Evolutionary conservation across 2,329 filamentous ascomycete species (phyloP).

Genomic region (Cladobotryum protrusum): DNA sequence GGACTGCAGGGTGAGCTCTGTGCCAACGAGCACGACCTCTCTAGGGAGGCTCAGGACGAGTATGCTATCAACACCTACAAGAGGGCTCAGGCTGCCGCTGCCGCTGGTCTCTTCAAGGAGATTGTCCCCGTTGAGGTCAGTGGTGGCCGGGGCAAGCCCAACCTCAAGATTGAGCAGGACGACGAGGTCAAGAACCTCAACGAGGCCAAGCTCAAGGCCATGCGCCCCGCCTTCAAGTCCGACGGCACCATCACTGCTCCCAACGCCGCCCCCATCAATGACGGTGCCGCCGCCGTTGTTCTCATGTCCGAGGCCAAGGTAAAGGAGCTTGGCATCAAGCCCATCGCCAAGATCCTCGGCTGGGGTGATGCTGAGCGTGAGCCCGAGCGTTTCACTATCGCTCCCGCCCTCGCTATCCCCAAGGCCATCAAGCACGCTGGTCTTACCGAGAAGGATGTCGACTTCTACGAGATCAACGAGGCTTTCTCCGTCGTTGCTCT

Average conservation of each 20-base stretch:
- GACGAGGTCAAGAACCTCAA: constrained; percentile 96
- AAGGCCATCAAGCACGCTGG: constrained; percentile 96
- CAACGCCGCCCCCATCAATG: constrained; percentile 93
- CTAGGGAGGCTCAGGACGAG: constrained; percentile 81
- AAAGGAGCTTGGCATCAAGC: constrained; percentile 84
- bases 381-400: constrained; percentile 92
- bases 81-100: constrained; percentile 81
- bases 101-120: constrained; percentile 77
- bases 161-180: constrained; percentile 72
- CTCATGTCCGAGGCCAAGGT: constrained; percentile 92
- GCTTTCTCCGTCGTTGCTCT: constrained; percentile 95
- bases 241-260: constrained; percentile 90
- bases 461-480: constrained; percentile 99
- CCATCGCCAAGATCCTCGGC: constrained; percentile 91
- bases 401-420: constrained; percentile 87
- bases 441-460: constrained; percentile 68
- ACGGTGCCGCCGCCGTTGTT: constrained; percentile 86
- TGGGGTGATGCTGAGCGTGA: constrained; percentile 93
- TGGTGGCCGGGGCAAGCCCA: constrained; percentile 84
- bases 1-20: constrained; percentile 90
- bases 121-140: constrained; percentile 86
- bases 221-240: constrained; percentile 77
- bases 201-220: constrained; percentile 72
- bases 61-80: constrained; percentile 95
- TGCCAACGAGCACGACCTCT: constrained; percentile 73